Base-by-base conservation (phyloP, 106 monocot genomes). In the Gastrodia elata region DNA sequence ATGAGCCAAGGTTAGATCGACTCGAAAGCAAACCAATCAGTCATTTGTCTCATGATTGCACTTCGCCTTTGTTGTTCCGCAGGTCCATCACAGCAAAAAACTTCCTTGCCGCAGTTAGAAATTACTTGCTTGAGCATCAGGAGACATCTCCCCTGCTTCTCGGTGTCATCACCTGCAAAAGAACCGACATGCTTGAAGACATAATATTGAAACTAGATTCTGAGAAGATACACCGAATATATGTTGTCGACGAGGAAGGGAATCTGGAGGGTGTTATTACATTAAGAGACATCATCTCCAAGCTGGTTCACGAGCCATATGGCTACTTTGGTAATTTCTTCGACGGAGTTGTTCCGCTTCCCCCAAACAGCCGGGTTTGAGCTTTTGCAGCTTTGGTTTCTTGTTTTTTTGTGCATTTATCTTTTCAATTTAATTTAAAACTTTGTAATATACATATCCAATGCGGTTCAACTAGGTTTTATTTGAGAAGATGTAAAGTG, bases 321-420 rank as follows among this genome's bases (percentile, higher is more conserved):
- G 84, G 84, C 58, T 96, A 96, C 70, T 96, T 96, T 37, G 96
- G 96, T 6, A 90, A 96, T 78, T 96, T 96, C 84, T 96, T 96
- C 9, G 89, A 96, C 71, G 96, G 89, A 2, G 87, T 96, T 30
- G 89, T 96, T 49, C 96, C 96, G 0, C 55, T 96, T 69, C 96
- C 96, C 8, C 64, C 78, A 61, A 85, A 91, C 77, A 89, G 91
- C 69, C 80, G 89, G 35, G 95, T 95, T 22, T 95, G 78, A 86
- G 42, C 32, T 32, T 7, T 10, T 32, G 61, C 13, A 52, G 5
- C 52, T 52, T 52, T 22, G 20, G 52, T 9, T 28, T 1, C 13
- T 2, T 61, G 61, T 13, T 61, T 61, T 8, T 32, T 32, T n/a
- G n/a, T n/a, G n/a, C n/a, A n/a, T n/a, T n/a, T n/a, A n/a, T n/a